Evolutionary conservation across 768 basidiomycete species (phyloP).

Genomic region (Russula olivacea): DNA sequence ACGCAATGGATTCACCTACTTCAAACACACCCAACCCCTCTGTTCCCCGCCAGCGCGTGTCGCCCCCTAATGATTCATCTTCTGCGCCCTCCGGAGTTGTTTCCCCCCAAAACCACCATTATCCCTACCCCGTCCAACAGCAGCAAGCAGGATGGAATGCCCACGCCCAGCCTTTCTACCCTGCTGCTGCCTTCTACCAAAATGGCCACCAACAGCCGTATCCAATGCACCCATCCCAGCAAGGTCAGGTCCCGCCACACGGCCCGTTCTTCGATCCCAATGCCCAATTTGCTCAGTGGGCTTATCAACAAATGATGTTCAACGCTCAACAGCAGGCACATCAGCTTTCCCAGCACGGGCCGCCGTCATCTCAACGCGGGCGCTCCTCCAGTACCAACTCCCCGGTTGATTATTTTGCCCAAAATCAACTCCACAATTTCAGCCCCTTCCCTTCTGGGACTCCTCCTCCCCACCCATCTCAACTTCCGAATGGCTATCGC

Average conservation of each 20-base stretch:
- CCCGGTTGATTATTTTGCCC: conserved; percentile 52
- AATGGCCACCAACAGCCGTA: conserved; percentile 59
- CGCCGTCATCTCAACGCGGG: conserved; percentile 39
- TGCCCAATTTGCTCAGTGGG: conserved; percentile 78
- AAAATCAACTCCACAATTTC: conserved; percentile 47
- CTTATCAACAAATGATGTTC: conserved; percentile 89
- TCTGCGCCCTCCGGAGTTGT: conserved; percentile 31
- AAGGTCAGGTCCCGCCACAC: conserved; percentile 42
- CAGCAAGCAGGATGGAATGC: conserved; percentile 69
- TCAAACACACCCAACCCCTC: conserved; percentile 35
- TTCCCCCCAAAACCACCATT: conserved; percentile 41
- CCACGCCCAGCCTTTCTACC: conserved; percentile 68
- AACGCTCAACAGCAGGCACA: conserved; percentile 38
- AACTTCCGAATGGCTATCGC: conserved; percentile 40
- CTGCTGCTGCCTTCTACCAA: conserved; percentile 60
- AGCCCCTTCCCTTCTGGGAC: conserved; percentile 66
- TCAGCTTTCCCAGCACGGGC: conserved; percentile 20
- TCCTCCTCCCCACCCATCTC: conserved; percentile 52
- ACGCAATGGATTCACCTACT: conserved; percentile 50
- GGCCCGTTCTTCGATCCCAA: conserved; percentile 71
- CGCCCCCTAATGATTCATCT: conserved; percentile 51
- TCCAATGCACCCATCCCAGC: conserved; percentile 37
- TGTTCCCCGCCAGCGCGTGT: conserved; percentile 51
- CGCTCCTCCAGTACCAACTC: conserved; percentile 37
- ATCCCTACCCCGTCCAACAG: conserved; percentile 67